phyloP scores from a whole-genome alignment of 2,329 filamentous ascomycete species.

The Diaporthe aspalathi region DNA sequence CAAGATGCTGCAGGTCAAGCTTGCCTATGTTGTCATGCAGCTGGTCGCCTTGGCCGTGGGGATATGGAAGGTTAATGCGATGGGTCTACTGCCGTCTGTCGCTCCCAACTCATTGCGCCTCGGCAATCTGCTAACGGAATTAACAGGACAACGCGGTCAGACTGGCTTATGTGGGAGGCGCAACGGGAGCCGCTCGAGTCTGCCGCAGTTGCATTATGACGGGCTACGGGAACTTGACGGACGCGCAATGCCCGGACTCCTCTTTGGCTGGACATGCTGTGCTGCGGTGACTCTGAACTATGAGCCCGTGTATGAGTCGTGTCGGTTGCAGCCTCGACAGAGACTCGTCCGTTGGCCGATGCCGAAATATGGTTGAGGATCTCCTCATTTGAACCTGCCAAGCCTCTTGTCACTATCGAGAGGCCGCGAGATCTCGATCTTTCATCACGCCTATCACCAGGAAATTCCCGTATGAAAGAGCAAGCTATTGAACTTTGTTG shows the following conservation, averaged over 20 bases:
- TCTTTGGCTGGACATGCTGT: slow-evolving; percentile 12
- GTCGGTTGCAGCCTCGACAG: neutral
- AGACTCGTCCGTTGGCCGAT: neutral
- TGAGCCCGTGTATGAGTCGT: slow-evolving; percentile 12
- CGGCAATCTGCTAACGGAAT: neutral
- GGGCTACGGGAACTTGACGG: neutral
- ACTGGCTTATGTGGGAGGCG: slow-evolving; percentile 97
- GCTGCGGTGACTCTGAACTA: neutral
- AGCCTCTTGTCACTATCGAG: neutral
- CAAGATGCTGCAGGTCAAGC: slow-evolving; percentile 84
- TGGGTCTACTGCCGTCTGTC: slow-evolving; percentile 91
- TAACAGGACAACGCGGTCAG: slow-evolving; percentile 87
- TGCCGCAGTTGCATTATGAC: slow-evolving; percentile 70
- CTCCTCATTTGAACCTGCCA: slow-evolving; percentile 21
- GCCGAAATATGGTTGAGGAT: neutral
- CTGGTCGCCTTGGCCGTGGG: slow-evolving; percentile 84
- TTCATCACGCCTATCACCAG: neutral
- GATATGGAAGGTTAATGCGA: slow-evolving; percentile 95
- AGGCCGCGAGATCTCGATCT: slow-evolving; percentile 1
- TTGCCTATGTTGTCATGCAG: slow-evolving; percentile 89
- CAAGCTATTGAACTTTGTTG: slow-evolving; percentile 4
- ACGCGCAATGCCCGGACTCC: neutral
- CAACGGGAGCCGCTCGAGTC: slow-evolving; percentile 76
- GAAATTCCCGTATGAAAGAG: neutral
- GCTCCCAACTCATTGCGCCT: neutral